A percentile compares a stretch with the other conserved stretches of the same genome.
Conservation (phyloP, 495 filamentous ascomycete genomes). For the Amorphotheca resinae region DNA sequence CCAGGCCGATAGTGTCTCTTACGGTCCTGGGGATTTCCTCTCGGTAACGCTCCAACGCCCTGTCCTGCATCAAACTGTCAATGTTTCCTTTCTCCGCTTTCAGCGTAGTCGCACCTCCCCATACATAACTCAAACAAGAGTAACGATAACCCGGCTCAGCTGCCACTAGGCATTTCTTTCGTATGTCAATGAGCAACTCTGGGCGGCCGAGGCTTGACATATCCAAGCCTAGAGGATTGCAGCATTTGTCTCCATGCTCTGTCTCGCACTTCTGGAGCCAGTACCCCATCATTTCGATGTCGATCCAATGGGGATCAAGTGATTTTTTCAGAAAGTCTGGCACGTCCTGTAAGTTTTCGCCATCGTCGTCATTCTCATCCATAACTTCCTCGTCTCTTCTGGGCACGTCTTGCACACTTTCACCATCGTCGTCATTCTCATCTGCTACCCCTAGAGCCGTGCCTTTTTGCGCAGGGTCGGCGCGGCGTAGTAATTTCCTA, state of each 20-base stretch:
- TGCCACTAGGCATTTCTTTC: background rate
- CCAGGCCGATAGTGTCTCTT: conserved; percentile 12
- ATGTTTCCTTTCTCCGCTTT: background rate
- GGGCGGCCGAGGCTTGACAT: background rate
- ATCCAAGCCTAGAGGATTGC: background rate
- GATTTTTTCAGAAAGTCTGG: background rate
- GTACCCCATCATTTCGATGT: conserved; percentile 3
- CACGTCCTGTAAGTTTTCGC: background rate
- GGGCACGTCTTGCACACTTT: background rate
- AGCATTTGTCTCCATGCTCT: conserved; percentile 2
- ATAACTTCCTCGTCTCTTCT: too few species aligned
- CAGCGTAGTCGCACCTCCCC: conserved; percentile 7
- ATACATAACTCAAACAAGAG: conserved; percentile 21
- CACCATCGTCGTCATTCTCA: background rate
- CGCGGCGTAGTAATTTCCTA: too few species aligned
- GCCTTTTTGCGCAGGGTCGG: too few species aligned
- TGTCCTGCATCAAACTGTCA: background rate
- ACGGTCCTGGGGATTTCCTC: conserved; percentile 13
- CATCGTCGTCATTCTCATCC: background rate
- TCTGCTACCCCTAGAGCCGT: too few species aligned
- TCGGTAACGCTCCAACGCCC: background rate
- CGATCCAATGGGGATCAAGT: conserved; percentile 1
- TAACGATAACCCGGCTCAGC: conserved; percentile 2
- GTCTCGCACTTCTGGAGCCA: conserved; percentile 3
- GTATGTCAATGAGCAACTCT: conserved; percentile 2